Conservation (phyloP, 306 rosid species). For the Malus fusca region DNA sequence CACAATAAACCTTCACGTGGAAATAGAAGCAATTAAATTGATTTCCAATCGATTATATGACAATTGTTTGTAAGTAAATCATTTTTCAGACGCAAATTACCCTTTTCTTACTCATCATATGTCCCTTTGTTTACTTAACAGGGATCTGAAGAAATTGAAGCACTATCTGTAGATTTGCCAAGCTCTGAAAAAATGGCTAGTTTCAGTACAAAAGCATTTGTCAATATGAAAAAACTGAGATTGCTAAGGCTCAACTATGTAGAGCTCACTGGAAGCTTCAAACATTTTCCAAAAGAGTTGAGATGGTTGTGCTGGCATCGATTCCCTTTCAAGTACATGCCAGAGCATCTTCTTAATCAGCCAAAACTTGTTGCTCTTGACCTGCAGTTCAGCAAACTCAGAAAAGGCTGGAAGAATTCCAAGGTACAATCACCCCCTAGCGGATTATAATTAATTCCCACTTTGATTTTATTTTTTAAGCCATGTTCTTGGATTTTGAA, state of each 20-base stretch:
- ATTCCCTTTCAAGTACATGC: neutral
- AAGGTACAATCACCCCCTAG: constrained; percentile 17
- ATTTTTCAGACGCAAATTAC: too few species aligned
- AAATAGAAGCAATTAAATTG: too few species aligned
- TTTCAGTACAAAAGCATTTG: constrained; percentile 22
- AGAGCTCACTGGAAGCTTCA: constrained; percentile 9
- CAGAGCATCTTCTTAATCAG: constrained; percentile 1
- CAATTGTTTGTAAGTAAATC: too few species aligned
- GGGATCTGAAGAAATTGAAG: constrained; percentile 19
- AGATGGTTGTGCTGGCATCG: neutral
- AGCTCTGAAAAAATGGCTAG: neutral
- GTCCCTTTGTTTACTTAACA: neutral
- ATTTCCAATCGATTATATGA: too few species aligned
- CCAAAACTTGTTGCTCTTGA: constrained; percentile 24
- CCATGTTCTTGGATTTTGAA: neutral
- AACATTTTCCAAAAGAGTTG: constrained; percentile 18
- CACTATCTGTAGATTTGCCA: neutral
- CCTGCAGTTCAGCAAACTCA: constrained; percentile 26
- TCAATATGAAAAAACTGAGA: constrained; percentile 29
- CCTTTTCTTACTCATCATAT: neutral
- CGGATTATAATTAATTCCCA: too few species aligned
- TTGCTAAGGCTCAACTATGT: constrained; percentile 30
- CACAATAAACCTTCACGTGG: neutral
- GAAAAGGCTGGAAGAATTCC: constrained; percentile 24
- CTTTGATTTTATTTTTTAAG: too few species aligned